phyloP scores from a whole-genome alignment of 371 early-diverging fungal genomes.

The Mucor mucedo region DNA sequence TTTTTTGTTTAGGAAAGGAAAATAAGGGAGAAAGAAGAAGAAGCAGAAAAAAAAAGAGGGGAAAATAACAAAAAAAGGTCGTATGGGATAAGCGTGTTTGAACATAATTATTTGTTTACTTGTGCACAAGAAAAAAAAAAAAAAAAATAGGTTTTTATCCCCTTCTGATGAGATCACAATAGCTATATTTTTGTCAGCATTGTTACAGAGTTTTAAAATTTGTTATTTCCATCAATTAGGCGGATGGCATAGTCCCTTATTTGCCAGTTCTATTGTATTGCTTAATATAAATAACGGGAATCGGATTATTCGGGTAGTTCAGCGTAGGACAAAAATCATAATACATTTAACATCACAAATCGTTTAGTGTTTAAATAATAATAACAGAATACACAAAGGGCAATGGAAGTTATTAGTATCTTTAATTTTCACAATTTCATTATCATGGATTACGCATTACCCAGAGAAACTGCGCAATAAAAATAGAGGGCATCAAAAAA shows the following conservation, averaged over 20 bases:
- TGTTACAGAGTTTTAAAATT: not conserved
- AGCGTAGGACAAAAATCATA: slow-evolving; percentile 3
- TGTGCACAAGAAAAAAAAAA: slow-evolving; percentile 6
- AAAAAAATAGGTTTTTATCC: slow-evolving; percentile 6
- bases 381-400: not conserved
- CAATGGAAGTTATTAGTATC: not conserved
- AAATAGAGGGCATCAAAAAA: not conserved
- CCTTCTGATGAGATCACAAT: slow-evolving; percentile 31
- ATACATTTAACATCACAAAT: not conserved
- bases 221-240: not conserved
- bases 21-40: not conserved
- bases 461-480: not conserved
- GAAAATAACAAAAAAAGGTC: not conserved
- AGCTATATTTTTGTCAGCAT: not conserved
- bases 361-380: not conserved
- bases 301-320: slow-evolving; percentile 15
- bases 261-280: not conserved
- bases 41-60: not conserved
- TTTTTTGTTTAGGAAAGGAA: not conserved
- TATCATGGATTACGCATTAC: too few relatives aligned
- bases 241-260: not conserved
- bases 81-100: slow-evolving; percentile 20
- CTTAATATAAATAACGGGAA: not conserved
- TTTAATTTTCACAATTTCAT: not conserved
- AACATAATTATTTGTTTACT: slow-evolving; percentile 21